These are phyloP conservation scores for Vitis rotundifolia DNA, from an alignment of 164 flowering plant species.

Conservation along the genomic window DNA sequence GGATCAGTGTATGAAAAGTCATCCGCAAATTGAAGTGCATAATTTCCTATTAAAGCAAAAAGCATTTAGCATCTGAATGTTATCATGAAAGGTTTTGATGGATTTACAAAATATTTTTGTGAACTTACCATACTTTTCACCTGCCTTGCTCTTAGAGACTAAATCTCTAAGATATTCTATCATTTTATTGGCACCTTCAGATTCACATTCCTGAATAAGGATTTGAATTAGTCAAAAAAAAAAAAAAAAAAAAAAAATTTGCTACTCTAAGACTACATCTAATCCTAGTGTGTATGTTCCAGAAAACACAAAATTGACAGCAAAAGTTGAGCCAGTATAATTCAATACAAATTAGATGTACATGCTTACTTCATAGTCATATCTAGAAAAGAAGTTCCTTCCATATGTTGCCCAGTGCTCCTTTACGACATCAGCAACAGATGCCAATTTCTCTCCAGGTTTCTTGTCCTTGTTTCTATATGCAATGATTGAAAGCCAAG, in stretches of 20 bases:
- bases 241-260: not conserved
- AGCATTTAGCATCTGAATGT: conserved; percentile 12
- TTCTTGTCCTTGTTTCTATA: conserved; percentile 81
- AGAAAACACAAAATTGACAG: not conserved
- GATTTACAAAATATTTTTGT: not conserved
- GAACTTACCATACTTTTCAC: conserved; percentile 78
- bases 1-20: conserved; percentile 94
- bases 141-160: conserved; percentile 71
- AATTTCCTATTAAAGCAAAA: conserved; percentile 52
- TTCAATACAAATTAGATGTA: not conserved
- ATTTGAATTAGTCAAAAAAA: not conserved
- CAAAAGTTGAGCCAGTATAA: not conserved
- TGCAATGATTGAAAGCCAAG: conserved; percentile 97
- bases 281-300: not conserved
- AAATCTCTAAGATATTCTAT: conserved; percentile 74
- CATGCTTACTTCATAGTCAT: conserved; percentile 85
- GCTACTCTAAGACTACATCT: conserved; percentile 4
- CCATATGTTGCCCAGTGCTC: conserved; percentile 97
- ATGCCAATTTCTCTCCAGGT: conserved; percentile 74
- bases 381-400: conserved; percentile 96
- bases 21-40: conserved; percentile 85
- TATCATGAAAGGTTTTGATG: not conserved
- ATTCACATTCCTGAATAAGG: conserved; percentile 84
- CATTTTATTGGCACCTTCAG: conserved; percentile 97
- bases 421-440: conserved; percentile 86